These are phyloP conservation scores for Kwoniella europaea DNA, from an alignment of 768 basidiomycete genomes.

Conservation along the genomic window DNA sequence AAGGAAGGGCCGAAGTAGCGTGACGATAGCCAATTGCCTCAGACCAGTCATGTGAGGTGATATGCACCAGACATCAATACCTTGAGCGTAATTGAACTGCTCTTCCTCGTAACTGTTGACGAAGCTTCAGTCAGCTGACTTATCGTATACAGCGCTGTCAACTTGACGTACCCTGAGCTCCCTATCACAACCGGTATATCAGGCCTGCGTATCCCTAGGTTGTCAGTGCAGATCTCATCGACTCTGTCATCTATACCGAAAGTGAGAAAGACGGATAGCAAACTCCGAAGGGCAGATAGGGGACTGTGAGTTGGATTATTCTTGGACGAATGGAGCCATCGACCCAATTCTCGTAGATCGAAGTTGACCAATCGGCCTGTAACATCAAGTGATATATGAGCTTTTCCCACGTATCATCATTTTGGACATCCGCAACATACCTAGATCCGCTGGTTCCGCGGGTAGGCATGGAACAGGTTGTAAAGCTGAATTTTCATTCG, in stretches of 20 bases:
- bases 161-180: too few relatives aligned
- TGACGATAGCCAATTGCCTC: constrained; percentile 70
- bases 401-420: background rate
- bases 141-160: too few relatives aligned
- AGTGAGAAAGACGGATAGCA: constrained; percentile 72
- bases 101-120: too few relatives aligned
- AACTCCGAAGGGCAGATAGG: constrained; percentile 63
- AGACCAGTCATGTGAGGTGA: constrained; percentile 74
- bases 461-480: background rate
- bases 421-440: background rate
- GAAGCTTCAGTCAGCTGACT: too few relatives aligned
- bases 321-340: constrained; percentile 47
- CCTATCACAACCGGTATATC: constrained; percentile 41
- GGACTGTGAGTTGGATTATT: constrained; percentile 51
- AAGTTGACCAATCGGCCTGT: constrained; percentile 33
- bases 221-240: constrained; percentile 70
- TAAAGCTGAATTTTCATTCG: background rate
- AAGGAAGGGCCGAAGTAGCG: constrained; percentile 73
- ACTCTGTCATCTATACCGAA: constrained; percentile 72
- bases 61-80: constrained; percentile 70
- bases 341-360: constrained; percentile 25
- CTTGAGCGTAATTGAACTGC: constrained; percentile 47
- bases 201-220: constrained; percentile 64
- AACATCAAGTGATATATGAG: background rate
- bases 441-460: background rate